These are phyloP conservation scores for Ascochyta rabiei DNA, from an alignment of 2,329 filamentous ascomycete genomes.

Conservation along the genomic window DNA sequence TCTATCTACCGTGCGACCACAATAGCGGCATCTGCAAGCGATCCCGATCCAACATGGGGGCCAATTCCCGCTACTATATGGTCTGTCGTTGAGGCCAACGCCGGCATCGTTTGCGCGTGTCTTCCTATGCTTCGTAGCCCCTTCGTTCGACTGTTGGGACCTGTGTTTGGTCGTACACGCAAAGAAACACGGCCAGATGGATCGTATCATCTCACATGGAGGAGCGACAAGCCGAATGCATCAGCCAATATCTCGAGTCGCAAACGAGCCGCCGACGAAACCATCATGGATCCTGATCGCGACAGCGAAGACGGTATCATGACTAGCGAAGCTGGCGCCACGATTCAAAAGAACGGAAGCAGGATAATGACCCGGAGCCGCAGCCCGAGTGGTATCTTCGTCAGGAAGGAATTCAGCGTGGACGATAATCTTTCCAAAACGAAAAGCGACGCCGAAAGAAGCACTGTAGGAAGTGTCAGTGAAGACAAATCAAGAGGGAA, in stretches of 20 bases:
- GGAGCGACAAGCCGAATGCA: constrained; percentile 10
- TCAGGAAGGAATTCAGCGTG: constrained; percentile 30
- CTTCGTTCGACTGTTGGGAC: constrained; percentile 29
- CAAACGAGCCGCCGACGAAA: constrained; percentile 11
- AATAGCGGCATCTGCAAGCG: constrained; percentile 27
- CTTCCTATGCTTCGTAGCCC: constrained; percentile 33
- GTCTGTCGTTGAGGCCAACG: constrained; percentile 35
- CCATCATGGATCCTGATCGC: constrained; percentile 17
- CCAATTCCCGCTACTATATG: constrained; percentile 32
- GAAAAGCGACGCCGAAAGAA: constrained; percentile 15
- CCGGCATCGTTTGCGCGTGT: constrained; percentile 31
- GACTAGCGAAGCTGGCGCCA: not conserved
- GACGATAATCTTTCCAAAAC: constrained; percentile 14
- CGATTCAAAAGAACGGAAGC: not conserved
- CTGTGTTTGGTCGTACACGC: constrained; percentile 23
- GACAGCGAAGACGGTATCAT: constrained; percentile 28
- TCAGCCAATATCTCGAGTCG: constrained; percentile 11
- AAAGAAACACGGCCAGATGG: constrained; percentile 11
- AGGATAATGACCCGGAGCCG: constrained; percentile 6
- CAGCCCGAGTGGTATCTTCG: constrained; percentile 23
- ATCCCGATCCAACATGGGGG: constrained; percentile 32
- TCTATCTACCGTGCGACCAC: constrained; percentile 36
- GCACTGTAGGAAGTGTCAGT: constrained; percentile 15
- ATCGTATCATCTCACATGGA: constrained; percentile 21
- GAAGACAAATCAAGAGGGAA: constrained; percentile 22